Conservation (phyloP, 2,329 filamentous ascomycete genomes). For the Chrysoporthe austroafricana region DNA sequence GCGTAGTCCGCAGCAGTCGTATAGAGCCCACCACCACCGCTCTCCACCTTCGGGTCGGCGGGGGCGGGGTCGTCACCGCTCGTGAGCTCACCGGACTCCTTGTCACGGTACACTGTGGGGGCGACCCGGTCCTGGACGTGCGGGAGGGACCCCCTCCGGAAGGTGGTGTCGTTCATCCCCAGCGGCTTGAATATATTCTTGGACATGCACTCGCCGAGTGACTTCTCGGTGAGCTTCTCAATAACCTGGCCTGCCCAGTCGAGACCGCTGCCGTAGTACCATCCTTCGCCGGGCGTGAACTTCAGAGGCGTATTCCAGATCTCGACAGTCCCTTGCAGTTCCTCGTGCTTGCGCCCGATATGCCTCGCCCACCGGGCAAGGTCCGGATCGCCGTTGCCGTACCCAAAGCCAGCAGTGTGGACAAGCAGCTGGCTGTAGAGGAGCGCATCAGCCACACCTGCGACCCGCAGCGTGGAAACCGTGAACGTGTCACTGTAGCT, state of each 20-base stretch:
- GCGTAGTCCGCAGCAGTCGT: slow-evolving; percentile 47
- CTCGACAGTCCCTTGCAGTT: slow-evolving; percentile 40
- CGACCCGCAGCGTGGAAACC: neutral
- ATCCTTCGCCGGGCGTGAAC: slow-evolving; percentile 51
- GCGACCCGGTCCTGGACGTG: slow-evolving; percentile 25
- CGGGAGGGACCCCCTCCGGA: slow-evolving; percentile 33
- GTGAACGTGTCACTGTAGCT: neutral
- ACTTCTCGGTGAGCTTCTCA: slow-evolving; percentile 43
- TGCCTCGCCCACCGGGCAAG: slow-evolving; percentile 45
- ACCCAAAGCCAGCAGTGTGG: slow-evolving; percentile 53
- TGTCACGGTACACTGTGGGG: slow-evolving; percentile 27
- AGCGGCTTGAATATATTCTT: slow-evolving; percentile 43
- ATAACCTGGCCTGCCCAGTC: slow-evolving; percentile 54
- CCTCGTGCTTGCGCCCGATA: slow-evolving; percentile 38
- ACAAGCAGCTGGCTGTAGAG: slow-evolving; percentile 46
- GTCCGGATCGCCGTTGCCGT: slow-evolving; percentile 46
- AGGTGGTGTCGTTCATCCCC: slow-evolving; percentile 42
- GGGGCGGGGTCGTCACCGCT: slow-evolving; percentile 30
- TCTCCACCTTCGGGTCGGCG: slow-evolving; percentile 41
- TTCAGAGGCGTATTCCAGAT: slow-evolving; percentile 48
- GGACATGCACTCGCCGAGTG: slow-evolving; percentile 44
- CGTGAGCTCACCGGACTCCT: slow-evolving; percentile 22
- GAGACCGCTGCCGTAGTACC: slow-evolving; percentile 51
- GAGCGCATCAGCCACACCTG: neutral
- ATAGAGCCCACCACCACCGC: slow-evolving; percentile 49